These are phyloP conservation scores for Phytophthora vignae DNA, from an alignment of 352 stramenopile species.

Conservation along the genomic window DNA sequence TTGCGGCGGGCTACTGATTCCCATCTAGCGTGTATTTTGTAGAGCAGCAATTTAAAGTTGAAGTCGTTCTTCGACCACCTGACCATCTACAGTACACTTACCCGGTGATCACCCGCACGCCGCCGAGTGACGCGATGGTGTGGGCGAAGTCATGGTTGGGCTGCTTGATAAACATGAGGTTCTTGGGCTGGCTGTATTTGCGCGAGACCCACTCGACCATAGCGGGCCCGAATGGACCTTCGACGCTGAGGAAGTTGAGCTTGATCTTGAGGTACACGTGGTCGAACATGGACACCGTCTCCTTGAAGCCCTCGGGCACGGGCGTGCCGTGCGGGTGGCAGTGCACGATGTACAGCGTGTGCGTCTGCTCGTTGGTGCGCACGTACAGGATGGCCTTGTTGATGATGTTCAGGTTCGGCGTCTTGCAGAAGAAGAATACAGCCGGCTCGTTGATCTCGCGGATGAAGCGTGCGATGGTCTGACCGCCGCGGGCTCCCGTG, in stretches of 20 bases:
- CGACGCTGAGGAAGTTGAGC: constrained; percentile 92
- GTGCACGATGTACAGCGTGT: constrained; percentile 93
- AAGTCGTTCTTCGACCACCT: constrained; percentile 17
- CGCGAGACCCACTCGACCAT: constrained; percentile 93
- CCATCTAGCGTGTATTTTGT: constrained; percentile 5
- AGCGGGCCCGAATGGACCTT: constrained; percentile 86
- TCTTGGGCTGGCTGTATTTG: constrained; percentile 92
- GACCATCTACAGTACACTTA: constrained; percentile 36
- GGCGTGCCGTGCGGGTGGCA: constrained; percentile 72
- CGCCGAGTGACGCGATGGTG: constrained; percentile 92
- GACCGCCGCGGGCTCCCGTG: constrained; percentile 82
- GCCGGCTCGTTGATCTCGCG: constrained; percentile 90
- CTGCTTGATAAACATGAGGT: constrained; percentile 98
- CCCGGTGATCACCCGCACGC: constrained; percentile 93
- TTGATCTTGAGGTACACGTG: constrained; percentile 96
- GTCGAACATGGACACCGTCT: constrained; percentile 92
- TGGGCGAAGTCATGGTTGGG: constrained; percentile 95
- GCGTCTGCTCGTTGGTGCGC: constrained; percentile 94
- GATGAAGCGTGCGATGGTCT: constrained; percentile 88
- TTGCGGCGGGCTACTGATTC: neutral
- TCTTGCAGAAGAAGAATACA: constrained; percentile 95
- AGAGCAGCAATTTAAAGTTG: constrained; percentile 12
- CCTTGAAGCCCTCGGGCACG: constrained; percentile 76
- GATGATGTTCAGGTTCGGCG: constrained; percentile 91
- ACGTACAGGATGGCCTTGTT: constrained; percentile 98